A percentile compares a stretch with the other conserved stretches of the same genome.
These are phyloP conservation scores for Mycena venus DNA, from an alignment of 768 basidiomycete species.

Conservation along the genomic window DNA sequence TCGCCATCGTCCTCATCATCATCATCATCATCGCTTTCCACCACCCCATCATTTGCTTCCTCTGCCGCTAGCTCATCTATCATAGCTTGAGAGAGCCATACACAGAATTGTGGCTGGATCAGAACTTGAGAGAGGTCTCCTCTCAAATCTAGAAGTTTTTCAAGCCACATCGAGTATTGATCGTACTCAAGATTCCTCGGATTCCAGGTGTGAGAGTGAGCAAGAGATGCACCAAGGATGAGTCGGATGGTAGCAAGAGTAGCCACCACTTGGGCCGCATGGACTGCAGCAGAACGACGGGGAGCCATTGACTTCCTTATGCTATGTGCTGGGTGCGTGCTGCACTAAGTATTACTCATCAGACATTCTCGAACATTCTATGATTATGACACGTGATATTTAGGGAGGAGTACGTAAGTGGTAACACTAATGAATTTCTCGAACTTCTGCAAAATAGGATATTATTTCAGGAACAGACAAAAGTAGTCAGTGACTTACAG, in stretches of 20 bases:
- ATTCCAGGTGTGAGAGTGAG: not conserved
- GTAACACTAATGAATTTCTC: not conserved
- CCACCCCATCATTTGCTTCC: not conserved
- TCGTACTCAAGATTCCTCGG: not conserved
- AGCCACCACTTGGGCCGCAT: not conserved
- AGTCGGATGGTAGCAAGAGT: not conserved
- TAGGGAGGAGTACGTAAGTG: not conserved
- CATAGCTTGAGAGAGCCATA: not conserved
- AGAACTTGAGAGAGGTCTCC: not conserved
- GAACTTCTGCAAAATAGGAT: not conserved
- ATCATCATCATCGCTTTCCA: not conserved
- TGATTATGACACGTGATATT: not conserved
- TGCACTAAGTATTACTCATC: too few species aligned
- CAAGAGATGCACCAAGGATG: not conserved
- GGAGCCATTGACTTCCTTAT: not conserved
- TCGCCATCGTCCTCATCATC: not conserved
- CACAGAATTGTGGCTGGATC: not conserved
- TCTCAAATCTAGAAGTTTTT: not conserved
- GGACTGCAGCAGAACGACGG: not conserved
- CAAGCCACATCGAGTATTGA: not conserved
- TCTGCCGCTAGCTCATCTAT: not conserved
- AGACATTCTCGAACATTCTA: not conserved
- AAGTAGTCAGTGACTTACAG: not conserved
- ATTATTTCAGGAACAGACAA: not conserved
- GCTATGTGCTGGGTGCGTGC: too few species aligned